Base-by-base conservation (phyloP, 2,329 filamentous ascomycete genomes). In the Talaromyces amestolkiae region DNA sequence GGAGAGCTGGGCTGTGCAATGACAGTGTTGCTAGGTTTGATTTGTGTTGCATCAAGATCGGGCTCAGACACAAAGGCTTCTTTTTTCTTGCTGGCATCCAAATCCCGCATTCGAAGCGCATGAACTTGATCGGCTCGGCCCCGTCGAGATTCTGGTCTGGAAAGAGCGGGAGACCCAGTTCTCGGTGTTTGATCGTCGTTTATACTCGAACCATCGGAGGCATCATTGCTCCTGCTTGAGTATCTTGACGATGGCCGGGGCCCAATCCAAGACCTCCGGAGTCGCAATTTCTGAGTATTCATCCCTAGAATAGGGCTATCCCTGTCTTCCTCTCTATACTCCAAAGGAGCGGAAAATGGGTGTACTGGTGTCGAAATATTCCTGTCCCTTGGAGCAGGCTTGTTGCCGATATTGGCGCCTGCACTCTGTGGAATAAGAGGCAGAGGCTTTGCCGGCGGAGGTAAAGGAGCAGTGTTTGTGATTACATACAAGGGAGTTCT, bases 401-500 rank as follows among this genome's bases (percentile, higher is more conserved):
- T 54, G 15, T 33, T 11, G 13, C 13, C 31, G 49, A n/a, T 19
- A 19, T 62, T 49, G 24, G 35, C 37, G 47, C 33, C 43, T 27
- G 59, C 59, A 53, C 64, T 58, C 37, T 72, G 68, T 10, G 77
- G 77, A 9, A 78, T 64, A 4, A 73, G 73, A 59, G 77, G 77
- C 4, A 78, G 63, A 35, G 77, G 75, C 37, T 68, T 71, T 31
- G 69, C 74, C 13, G 77, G 77, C 37, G 76, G 75, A 17, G 77
- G 77, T 31, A 63, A 56, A 22, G 76, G 71, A 67, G 76, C 74
- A 43, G 76, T 75, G 15, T 73, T 69, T 41, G 77, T 69, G 17
- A 77, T 69, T 24, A 63, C 64, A 56, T 66, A 66, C 61, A 64
- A 56, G 27, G 62, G 66, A 59, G 65, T 33, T 59, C 45, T 43